Base-by-base conservation (phyloP, 2,329 filamentous ascomycete species). In the Coleophoma eucalyptorum region DNA sequence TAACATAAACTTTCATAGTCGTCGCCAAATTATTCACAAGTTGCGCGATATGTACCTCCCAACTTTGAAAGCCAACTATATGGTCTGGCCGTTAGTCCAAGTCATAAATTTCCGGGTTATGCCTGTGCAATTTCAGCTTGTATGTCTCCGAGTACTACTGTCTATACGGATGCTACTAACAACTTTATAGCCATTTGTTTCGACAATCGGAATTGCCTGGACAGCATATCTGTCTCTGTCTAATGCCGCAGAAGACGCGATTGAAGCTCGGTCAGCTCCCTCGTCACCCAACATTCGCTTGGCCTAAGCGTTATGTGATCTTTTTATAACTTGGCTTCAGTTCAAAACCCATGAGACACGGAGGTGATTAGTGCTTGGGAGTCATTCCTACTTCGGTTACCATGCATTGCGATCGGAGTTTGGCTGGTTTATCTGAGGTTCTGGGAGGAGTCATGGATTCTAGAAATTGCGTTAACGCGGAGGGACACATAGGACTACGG, bases 101-200 rank as follows among this genome's bases (percentile, higher is more conserved):
- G 85, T 97, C 56, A 81, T 99, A 73, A 99, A 99, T 76, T 99
- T 99, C 74, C 83, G 93, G 31, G 68, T 97, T 60, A 90, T 99
- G 77, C 94, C 94, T 13, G 86, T 97, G 48, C 92, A 96, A 67
- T 96, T 94, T 69, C 94, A 99, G 71, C 87, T 99, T 71, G 92
- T 97, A 73, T 78, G 90, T 81, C 43, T 31, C 43, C 12, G 49
- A 18, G 16, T 18, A 11, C 11, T 20, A 3, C 26, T 16, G 8
- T 43, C n/a, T 3, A 18, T 16, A n/a, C 43, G 10, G 2, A 32
- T 45, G 3, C 20, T 44, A 21, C 51, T 57, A 44, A 57, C 31
- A 33, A 8, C 53, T 46, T 49, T 42, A 41, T 62, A 96, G 92
- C 93, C 93, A 1, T 97, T 99, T 66, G 93, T 97, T 8, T 97